Base-by-base conservation (phyloP, 768 basidiomycete genomes). In the Lactarius quietus region DNA sequence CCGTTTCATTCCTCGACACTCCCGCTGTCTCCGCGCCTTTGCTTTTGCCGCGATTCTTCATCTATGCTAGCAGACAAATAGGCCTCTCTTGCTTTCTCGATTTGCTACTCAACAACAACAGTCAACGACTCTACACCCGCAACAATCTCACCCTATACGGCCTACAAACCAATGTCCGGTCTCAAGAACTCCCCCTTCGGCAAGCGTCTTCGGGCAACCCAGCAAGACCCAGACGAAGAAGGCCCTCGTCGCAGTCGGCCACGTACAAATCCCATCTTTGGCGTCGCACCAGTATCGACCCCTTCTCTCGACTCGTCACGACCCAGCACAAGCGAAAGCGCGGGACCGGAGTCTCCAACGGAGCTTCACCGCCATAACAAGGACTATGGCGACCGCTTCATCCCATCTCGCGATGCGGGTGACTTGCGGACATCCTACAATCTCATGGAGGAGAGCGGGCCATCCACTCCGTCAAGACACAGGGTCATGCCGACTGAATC, bases 121-220 rank as follows among this genome's bases (percentile, higher is more conserved):
- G 70, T 59, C 68, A 62, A 64, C 68, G 64, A 48, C 52, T 69
- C 68, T 65, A 69, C 61, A 54, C 57, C 63, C 43, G 65, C 54
- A 17, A 67, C 53, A 61, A 68, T 35, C 29, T 45, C 59, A 58
- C 62, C 64, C 66, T 52, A 61, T 48, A 36, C 45, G 51, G 15
- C 58, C 38, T 54, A 41, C 36, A 28, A 41, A 35, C 43, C 64
- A 65, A 90, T 90, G 89, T 86, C 89, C 64, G 84, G 84, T 62
- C 82, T 92, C 77, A 90, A 89, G 80, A 91, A 92, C 76, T 91
- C 90, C 72, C 88, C 88, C 1, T 92, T 90, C 76, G 90, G 89
- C 51, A 92, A 92, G 73, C 85, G 90, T 15, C 81, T 92, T n/a
- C 85, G 90, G 51, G 87, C 87, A 17, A 82, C 86, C 5, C 85